Percentiles rank a stretch among this genome's conserved stretches.
phyloP scores from a whole-genome alignment of 306 rosid genomes.

The Cotoneaster glaucophyllus region DNA sequence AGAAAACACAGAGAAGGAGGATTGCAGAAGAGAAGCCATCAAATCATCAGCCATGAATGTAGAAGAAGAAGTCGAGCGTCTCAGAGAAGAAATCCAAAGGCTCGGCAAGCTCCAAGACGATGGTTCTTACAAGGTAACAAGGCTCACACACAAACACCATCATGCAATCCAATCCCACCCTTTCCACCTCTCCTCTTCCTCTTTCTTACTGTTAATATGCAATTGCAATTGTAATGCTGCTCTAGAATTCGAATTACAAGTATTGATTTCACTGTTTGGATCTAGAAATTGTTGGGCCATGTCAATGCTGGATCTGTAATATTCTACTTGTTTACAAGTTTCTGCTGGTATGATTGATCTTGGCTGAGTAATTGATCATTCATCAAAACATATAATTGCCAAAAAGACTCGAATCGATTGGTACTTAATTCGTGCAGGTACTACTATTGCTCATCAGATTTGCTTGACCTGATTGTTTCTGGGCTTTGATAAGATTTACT shows the following conservation, averaged over 20 bases:
- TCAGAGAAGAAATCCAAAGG: slow-evolving; percentile 70
- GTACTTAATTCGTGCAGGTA: neutral
- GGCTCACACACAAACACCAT: too few species aligned
- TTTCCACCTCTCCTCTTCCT: too few species aligned
- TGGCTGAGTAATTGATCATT: slow-evolving; percentile 8
- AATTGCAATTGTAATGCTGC: neutral
- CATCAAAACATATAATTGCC: neutral
- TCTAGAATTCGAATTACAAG: neutral
- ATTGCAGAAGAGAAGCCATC: slow-evolving; percentile 23
- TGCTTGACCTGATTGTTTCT: neutral
- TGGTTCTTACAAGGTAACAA: slow-evolving; percentile 72
- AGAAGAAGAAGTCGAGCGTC: slow-evolving; percentile 81
- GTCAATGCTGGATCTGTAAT: neutral
- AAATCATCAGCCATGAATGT: slow-evolving; percentile 53
- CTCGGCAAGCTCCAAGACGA: slow-evolving; percentile 65
- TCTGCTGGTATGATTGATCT: slow-evolving; percentile 20
- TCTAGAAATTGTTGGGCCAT: neutral
- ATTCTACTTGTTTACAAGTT: neutral
- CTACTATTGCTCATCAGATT: neutral
- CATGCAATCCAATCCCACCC: too few species aligned
- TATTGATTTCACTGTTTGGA: neutral
- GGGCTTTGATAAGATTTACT: neutral
- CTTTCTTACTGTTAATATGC: neutral
- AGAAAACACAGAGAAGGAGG: neutral
- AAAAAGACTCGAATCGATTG: neutral